These are phyloP conservation scores for Populus simonii DNA, from an alignment of 345 rosid species.

Conservation along the genomic window DNA sequence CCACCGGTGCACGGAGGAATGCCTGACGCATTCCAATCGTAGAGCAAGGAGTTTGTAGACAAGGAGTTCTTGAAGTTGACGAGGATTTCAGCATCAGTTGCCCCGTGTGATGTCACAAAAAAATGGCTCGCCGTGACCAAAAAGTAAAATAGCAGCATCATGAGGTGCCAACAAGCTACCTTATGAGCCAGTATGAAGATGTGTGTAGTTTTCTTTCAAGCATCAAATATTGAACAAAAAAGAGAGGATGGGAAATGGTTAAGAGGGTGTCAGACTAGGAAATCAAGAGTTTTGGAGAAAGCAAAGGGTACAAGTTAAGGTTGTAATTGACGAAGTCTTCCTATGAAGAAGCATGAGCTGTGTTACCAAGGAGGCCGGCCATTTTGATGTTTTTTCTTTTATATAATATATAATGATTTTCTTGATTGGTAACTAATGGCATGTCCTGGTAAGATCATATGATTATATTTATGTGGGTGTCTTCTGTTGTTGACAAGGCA, in stretches of 20 bases:
- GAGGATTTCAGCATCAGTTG: conserved; percentile 44
- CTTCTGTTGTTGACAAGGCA: neutral
- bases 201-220: neutral
- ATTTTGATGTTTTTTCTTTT: no score
- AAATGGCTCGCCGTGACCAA: neutral
- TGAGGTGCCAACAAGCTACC: neutral
- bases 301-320: neutral
- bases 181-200: neutral
- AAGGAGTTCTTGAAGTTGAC: conserved; percentile 56
- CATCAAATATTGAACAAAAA: neutral
- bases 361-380: neutral
- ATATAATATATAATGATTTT: no score
- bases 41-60: conserved; percentile 21
- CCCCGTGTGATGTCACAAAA: neutral
- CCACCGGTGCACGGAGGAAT: conserved; percentile 35
- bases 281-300: neutral
- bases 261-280: neutral
- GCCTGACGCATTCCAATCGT: conserved; percentile 37
- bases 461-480: neutral
- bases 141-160: neutral
- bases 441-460: no score
- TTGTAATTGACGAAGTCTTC: neutral
- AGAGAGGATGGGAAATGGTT: neutral
- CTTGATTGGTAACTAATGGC: neutral
- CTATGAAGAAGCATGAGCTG: conserved; percentile 1